Evolutionary conservation across 768 basidiomycete species (phyloP), one percentile per base, ranked within the genome.

Genomic region (Termitomyces sp.): DNA sequence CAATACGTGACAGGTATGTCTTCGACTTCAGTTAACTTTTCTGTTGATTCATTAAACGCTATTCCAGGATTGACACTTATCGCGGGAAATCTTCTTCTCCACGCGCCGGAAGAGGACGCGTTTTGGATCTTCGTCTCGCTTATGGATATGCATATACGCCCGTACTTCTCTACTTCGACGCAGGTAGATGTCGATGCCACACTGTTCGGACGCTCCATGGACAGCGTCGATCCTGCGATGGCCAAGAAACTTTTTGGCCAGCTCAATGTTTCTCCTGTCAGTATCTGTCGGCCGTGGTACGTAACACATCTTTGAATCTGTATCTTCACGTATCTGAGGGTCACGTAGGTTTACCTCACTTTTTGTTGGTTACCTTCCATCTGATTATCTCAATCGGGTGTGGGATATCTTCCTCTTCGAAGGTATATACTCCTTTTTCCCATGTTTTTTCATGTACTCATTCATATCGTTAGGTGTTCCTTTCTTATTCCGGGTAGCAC

Each of bases 41-140:
- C 5, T 49, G 58, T 1, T 64, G 18, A 55, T 36, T 63, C 20
- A 36, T 18, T n/a, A n/a, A n/a, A n/a, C n/a, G 33, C 5, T 4
- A 27, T 48, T 46, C 2, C 55, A 91, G 91, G 87, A 4, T 72
- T 93, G 39, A 83, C 87, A 7, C 75, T 82, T 12, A 85, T 93
- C 53, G 82, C 86, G 22, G 89, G 89, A 2, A 86, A 91, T 60
- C 72, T 93, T 46, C 72, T 93, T 0, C 71, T 88, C 9, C 84
- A 89, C 47, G 83, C 89, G 0, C 92, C 91, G 0, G 91, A 94
- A 61, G 92, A 94, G 68, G 92, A 94, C 62, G 91, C 89, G 0
- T 94, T 94, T 69, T 94, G 91, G 91, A 93, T 89, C 20, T 93
- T 93, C 67, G 80, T 90, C 1, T 91, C 90, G 3, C 73, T 93